Base-by-base conservation (phyloP, 2,329 filamentous ascomycete species). In the Trichoderma simmonsii region DNA sequence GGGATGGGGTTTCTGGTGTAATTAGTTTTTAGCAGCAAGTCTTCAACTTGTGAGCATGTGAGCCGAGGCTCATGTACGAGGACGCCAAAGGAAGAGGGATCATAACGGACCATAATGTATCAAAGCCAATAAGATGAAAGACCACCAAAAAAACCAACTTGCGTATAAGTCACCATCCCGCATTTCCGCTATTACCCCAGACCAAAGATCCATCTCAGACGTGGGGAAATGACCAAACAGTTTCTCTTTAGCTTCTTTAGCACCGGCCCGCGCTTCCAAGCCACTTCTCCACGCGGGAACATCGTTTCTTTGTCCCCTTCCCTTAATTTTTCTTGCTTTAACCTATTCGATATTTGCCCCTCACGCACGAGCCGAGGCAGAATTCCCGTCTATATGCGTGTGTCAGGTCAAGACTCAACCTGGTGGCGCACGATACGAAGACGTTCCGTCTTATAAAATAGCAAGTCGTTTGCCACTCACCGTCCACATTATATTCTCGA, bases 361-460 rank as follows among this genome's bases (percentile, higher is more conserved):
- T 65, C 69, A 70, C 57, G 14, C 15, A 48, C 39, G 32, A 62
- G 71, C 71, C 71, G 71, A 72, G 71, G 71, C 65, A 71, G 18
- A 26, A 32, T 62, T 62, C n/a, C 24, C 8, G 18, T 59, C 18
- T 34, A 4, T 68, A 8, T 26, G 28, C 26, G 54, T 30, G 39
- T 62, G 43, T 62, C 57, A 15, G 24, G 34, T 34, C 28, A 39
- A 24, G 6, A 7, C 18, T 11, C n/a, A 18, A 3, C 24, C 30
- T 30, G 18, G 64, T 59, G 64, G 48, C 61, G 61, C 28, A 14
- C 18, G 21, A 59, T 24, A n/a, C 1, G 39, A 36, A n/a, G 18
- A 15, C 11, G n/a, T 21, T 21, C 3, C 18, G 14, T 28, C 62
- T 21, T 54, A 54, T 54, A 54, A 54, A 54, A 54, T 21, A 54